Evolutionary conservation across 2,329 filamentous ascomycete species (phyloP), one percentile per base, ranked within the genome.

Genomic region (Lizonia empirigonia): DNA sequence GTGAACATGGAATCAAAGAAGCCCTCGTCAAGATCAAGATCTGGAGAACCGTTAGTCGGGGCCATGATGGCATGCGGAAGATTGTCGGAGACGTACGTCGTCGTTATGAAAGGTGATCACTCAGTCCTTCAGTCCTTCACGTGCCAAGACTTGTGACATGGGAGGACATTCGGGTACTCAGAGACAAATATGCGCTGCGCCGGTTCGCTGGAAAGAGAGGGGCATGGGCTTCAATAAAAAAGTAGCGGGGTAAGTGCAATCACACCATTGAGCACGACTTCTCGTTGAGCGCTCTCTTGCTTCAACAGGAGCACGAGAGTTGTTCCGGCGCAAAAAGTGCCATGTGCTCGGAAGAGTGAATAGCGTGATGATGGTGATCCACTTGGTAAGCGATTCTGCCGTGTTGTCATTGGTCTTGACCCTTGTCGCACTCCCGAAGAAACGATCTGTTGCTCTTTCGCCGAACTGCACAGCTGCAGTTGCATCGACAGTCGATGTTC

Each of bases 1-100:
- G 62, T 47, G 46, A 67, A 65, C 68, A 71, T 71, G 42, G 64
- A 50, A 55, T 64, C 58, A 50, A 64, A 60, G 48, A 58, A 46
- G 37, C 66, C 64, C 53, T 72, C 63, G 50, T 53, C 50, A 26
- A 57, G 55, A 51, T 70, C 65, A 57, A 57, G 53, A 51, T 64
- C 68, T 70, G 48, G 33, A 32, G 45, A 58, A 39, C 30, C 27
- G 59, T 71, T 49, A 72, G 69, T 53, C 19, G 34, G 26, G 20
- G 39, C 61, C 68, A 71, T 67, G 40, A 44, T 63, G 55, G 46
- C 44, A 50, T 53, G 34, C 37, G 49, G 49, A 47, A 20, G 49
- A 52, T 47, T 52, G 49, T 52, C 49, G 42, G 42, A 38, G 33
- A 47, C 42, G 42, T 52, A 52, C 49, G 22, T 42, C 37, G 44